Percentiles rank a stretch among this genome's conserved stretches.
Conservation (phyloP, 2,329 filamentous ascomycete genomes). For the Penicillium thymicola region DNA sequence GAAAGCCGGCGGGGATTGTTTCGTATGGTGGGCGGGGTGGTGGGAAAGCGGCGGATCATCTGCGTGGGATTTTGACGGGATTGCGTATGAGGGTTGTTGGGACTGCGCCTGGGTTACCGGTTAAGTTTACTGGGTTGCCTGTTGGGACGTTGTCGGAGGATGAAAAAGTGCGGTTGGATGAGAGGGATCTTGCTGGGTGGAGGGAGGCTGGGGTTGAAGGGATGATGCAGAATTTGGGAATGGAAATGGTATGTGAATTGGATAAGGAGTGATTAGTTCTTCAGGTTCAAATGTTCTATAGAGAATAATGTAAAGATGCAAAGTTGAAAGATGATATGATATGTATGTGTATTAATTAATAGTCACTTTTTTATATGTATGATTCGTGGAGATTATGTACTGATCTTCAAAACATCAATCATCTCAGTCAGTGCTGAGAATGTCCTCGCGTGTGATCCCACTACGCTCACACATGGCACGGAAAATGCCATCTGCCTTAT, state of each 20-base stretch:
- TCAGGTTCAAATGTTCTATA: neutral
- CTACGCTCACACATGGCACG: constrained; percentile 84
- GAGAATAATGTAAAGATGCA: neutral
- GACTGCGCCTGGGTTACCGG: constrained; percentile 28
- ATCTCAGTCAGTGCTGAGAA: constrained; percentile 15
- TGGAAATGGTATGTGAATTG: constrained; percentile 26
- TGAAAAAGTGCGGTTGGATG: constrained; percentile 18
- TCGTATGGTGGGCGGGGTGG: constrained; percentile 52
- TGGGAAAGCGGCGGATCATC: constrained; percentile 35
- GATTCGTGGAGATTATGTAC: neutral
- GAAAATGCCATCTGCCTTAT: constrained; percentile 70
- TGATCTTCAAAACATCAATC: constrained; percentile 1
- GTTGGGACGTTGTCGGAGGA: constrained; percentile 23
- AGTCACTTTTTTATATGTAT: neutral
- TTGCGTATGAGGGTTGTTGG: constrained; percentile 36
- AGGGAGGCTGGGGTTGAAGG: constrained; percentile 19
- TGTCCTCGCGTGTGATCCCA: constrained; percentile 59
- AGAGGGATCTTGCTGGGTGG: constrained; percentile 21
- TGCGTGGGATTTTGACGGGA: constrained; percentile 34
- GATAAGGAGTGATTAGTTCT: constrained; percentile 11
- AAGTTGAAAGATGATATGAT: neutral
- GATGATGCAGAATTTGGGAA: constrained; percentile 26
- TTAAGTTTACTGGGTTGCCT: constrained; percentile 26
- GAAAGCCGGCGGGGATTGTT: constrained; percentile 54
- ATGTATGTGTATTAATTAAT: neutral